Percentiles rank a stretch among this genome's conserved stretches.
phyloP scores from a whole-genome alignment of 257 asterid genomes.

The Linaria vulgaris region DNA sequence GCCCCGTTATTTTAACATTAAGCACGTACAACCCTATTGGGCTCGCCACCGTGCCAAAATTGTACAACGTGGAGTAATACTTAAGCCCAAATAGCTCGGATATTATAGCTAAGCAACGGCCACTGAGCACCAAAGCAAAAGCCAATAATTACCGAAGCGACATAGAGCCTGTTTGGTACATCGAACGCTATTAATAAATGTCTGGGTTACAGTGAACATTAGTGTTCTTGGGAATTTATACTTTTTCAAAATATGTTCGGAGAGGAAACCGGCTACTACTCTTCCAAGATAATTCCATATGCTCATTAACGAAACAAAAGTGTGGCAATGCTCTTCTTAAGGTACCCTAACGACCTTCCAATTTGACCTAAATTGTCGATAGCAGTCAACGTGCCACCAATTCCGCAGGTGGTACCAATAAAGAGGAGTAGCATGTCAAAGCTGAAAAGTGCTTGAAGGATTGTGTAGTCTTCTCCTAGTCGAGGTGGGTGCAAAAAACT shows the following conservation, averaged over 20 bases:
- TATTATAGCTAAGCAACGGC: constrained; percentile 34
- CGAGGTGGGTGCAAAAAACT: constrained; percentile 28
- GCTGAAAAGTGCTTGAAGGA: constrained; percentile 31
- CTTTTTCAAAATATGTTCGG: constrained; percentile 20
- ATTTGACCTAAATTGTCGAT: constrained; percentile 35
- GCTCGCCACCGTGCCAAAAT: constrained; percentile 30
- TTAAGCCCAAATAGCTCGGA: constrained; percentile 37
- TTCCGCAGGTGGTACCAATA: constrained; percentile 26
- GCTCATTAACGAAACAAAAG: constrained; percentile 32
- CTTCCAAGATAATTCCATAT: constrained; percentile 36
- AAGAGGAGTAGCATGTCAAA: constrained; percentile 31
- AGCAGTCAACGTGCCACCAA: constrained; percentile 31
- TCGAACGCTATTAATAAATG: constrained; percentile 29
- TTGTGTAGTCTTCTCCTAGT: constrained; percentile 33
- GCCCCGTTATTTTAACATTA: constrained; percentile 29
- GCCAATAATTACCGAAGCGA: constrained; percentile 27
- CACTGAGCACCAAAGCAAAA: constrained; percentile 31
- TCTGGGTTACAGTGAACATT: constrained; percentile 20
- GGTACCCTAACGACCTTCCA: constrained; percentile 29
- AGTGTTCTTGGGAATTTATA: constrained; percentile 31
- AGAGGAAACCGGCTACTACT: constrained; percentile 29
- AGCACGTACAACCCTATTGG: constrained; percentile 30
- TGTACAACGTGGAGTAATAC: constrained; percentile 29
- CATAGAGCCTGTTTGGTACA: constrained; percentile 28
- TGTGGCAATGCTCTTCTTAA: constrained; percentile 21